Evolutionary conservation across 306 rosid genomes (phyloP), one percentile per base, ranked within the genome.

Genomic region (Acacia confusa): DNA sequence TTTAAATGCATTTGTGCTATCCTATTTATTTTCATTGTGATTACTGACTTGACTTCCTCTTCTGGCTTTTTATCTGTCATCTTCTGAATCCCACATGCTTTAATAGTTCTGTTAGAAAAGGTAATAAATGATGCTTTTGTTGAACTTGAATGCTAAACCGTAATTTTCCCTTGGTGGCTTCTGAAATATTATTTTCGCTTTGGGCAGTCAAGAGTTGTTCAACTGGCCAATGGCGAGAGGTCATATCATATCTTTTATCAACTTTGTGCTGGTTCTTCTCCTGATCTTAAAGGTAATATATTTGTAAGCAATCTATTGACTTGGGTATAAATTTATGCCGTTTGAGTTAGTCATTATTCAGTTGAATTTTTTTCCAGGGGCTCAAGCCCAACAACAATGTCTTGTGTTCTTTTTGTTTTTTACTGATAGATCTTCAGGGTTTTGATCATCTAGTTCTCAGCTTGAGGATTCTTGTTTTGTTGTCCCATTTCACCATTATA

Each of bases 191-290:
- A 24, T 2, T 68, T 55, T 83, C 78, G 86, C 72, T 67, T 83
- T 86, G 83, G 78, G 84, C 94, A 96, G 99, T 92, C 99, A 70
- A 90, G 99, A 88, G 98, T 94, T 64, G 94, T 91, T 83, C 94
- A 89, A 86, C 81, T 92, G 81, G 89, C 86, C 78, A 53, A 44
- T 65, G 95, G 89, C 2, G 98, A 96, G 88, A 86, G 99, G 82
- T 92, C 98, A 4, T 96, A 89, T 85, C 96, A 96, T 73, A 79
- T 96, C 86, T 96, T 96, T 81, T 96, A 96, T 83, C 99, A 96
- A 88, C 97, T 96, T 77, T 93, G 98, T 87, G 96, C 94, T 81
- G 97, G 98, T 53, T 89, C 97, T 75, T 84, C 98, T 48, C 76
- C 91, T 52, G 79, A 57, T 55, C 91, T 96, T 75, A 93, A 86